These are phyloP conservation scores for Papiliotrema flavescens DNA, from an alignment of 1,284 basidiomycete species.

Conservation along the genomic window DNA sequence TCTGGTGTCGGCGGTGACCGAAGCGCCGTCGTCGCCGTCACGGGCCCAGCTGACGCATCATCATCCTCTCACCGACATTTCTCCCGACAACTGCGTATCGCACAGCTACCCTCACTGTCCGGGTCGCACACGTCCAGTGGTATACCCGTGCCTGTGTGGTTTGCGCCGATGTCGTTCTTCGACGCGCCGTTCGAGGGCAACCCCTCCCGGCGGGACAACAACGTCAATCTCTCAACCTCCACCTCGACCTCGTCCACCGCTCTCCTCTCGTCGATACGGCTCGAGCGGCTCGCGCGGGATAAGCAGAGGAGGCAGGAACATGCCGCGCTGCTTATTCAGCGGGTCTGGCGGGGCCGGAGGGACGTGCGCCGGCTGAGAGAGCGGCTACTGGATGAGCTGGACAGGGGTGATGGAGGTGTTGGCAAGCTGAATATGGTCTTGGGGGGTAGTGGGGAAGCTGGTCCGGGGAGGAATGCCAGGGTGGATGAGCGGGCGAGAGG, in stretches of 20 bases:
- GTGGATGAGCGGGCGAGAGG: too few relatives aligned
- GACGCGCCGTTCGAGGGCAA: background rate
- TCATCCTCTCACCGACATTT: too few relatives aligned
- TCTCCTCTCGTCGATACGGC: constrained; percentile 31
- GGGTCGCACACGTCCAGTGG: too few relatives aligned
- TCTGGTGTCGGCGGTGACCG: too few relatives aligned
- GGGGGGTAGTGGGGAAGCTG: too few relatives aligned
- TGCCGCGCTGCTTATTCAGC: constrained; percentile 35
- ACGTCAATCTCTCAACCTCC: constrained; percentile 39
- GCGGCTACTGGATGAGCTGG: constrained; percentile 11
- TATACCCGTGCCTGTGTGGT: too few relatives aligned
- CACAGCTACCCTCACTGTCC: background rate
- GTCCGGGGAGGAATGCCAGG: too few relatives aligned
- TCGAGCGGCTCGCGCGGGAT: constrained; percentile 39
- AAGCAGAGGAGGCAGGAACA: constrained; percentile 25
- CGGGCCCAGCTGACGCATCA: too few relatives aligned
- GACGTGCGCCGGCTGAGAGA: constrained; percentile 2
- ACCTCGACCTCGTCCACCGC: constrained; percentile 34
- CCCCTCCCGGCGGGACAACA: background rate
- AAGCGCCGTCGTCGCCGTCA: too few relatives aligned
- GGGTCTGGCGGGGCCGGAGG: constrained; percentile 39
- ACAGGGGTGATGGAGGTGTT: constrained; percentile 1
- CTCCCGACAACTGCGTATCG: too few relatives aligned
- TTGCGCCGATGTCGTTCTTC: background rate
- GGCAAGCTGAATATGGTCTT: too few relatives aligned